Percentiles rank a stretch among this genome's conserved stretches.
These are phyloP conservation scores for Sporothrix sp. DNA, from an alignment of 2,329 filamentous ascomycete species.

Conservation along the genomic window DNA sequence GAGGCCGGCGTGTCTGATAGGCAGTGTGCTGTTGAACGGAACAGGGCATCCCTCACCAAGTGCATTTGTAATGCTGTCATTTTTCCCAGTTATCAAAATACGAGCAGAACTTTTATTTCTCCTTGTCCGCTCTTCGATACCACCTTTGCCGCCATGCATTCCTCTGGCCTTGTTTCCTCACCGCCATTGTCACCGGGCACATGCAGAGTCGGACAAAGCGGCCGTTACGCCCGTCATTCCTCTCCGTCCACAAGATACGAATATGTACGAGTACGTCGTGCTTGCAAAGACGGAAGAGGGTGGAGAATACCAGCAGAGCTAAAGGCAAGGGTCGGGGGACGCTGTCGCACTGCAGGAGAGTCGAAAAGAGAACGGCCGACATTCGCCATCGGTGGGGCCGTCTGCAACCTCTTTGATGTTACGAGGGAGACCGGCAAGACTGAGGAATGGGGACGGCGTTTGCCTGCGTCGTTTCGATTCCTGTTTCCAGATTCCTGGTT, in stretches of 20 bases:
- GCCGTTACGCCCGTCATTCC: not conserved
- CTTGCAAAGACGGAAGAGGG: not conserved
- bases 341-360: not conserved
- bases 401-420: not conserved
- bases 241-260: not conserved
- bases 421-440: not conserved
- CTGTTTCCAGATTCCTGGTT: too few species aligned
- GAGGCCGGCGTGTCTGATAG: too few species aligned
- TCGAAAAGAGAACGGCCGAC: not conserved
- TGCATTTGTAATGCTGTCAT: too few species aligned
- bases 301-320: not conserved
- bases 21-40: too few species aligned
- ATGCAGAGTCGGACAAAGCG: not conserved
- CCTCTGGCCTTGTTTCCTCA: too few species aligned
- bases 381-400: not conserved
- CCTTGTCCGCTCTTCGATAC: not conserved
- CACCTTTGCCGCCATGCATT: too few species aligned
- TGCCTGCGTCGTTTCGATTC: too few species aligned
- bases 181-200: conserved; percentile 1
- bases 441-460: not conserved
- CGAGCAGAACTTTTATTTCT: too few species aligned
- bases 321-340: not conserved
- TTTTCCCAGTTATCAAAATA: too few species aligned
- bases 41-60: too few species aligned
- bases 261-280: not conserved